Conservation (phyloP, 306 rosid species). For the Abrus pulchellus region DNA sequence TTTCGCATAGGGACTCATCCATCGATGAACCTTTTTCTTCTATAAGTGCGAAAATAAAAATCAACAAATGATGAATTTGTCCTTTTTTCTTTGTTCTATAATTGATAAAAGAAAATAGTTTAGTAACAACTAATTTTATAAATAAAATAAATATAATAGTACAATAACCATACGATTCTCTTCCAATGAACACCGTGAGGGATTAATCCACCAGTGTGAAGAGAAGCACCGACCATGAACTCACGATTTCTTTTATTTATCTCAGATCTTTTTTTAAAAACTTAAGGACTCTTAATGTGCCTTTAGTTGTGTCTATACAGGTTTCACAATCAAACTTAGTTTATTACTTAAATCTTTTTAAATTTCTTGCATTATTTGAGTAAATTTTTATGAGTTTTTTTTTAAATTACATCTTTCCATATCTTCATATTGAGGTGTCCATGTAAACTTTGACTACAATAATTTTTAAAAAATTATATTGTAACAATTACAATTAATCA, state of each 20-base stretch:
- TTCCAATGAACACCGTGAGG: constrained; percentile 45
- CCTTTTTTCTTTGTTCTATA: constrained; percentile 38
- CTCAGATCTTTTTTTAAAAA: constrained; percentile 10
- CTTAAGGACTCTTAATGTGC: constrained; percentile 17
- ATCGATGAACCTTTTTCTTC: constrained; percentile 32
- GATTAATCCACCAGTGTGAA: constrained; percentile 43
- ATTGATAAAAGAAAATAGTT: neutral
- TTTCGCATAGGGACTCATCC: neutral
- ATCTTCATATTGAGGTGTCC: too few relatives aligned
- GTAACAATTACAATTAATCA: too few relatives aligned
- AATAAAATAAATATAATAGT: neutral
- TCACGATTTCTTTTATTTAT: neutral
- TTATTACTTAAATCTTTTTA: neutral
- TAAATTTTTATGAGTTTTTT: too few relatives aligned
- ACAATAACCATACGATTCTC: constrained; percentile 36
- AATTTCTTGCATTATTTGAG: constrained; percentile 44
- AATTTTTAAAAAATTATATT: too few relatives aligned
- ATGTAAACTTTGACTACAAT: too few relatives aligned
- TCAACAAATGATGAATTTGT: constrained; percentile 35
- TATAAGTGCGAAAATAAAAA: constrained; percentile 42
- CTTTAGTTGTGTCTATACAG: constrained; percentile 16
- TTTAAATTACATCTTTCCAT: too few relatives aligned
- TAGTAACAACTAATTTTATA: neutral
- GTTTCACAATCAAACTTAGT: constrained; percentile 27
- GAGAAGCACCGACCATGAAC: constrained; percentile 29